Evolutionary conservation across 2,329 filamentous ascomycete genomes (phyloP).

Genomic region (Paecilomyces formosus): DNA sequence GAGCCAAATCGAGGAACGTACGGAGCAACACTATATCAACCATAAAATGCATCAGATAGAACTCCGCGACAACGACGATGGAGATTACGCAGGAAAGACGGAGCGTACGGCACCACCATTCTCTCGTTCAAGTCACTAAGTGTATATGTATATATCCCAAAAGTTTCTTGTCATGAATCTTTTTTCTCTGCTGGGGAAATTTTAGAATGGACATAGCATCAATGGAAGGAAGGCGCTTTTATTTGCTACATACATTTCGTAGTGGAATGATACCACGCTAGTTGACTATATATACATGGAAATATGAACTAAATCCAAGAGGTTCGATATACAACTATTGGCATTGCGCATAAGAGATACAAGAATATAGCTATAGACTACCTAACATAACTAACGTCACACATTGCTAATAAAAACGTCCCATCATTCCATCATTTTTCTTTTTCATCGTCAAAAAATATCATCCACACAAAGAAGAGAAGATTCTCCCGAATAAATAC

Average conservation of each 20-base stretch:
- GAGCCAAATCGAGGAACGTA: constrained; percentile 21
- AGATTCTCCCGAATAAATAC: neutral
- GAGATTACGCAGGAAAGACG: neutral
- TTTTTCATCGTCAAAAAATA: neutral
- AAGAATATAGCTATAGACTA: neutral
- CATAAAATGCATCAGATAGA: constrained; percentile 8
- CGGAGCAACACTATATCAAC: constrained; percentile 19
- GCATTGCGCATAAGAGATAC: neutral
- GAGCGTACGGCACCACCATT: neutral
- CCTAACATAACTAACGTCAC: neutral
- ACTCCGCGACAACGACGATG: constrained; percentile 2
- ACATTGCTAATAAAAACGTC: neutral
- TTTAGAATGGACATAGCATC: neutral
- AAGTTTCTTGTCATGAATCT: neutral
- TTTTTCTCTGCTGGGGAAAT: neutral
- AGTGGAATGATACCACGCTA: too few relatives aligned
- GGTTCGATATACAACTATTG: neutral
- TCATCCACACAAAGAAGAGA: too few relatives aligned
- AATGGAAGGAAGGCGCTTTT: neutral
- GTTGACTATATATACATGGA: too few relatives aligned
- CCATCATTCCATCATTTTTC: neutral
- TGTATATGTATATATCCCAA: neutral
- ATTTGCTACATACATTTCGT: too few relatives aligned
- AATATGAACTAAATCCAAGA: too few relatives aligned
- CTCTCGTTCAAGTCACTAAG: neutral